Evolutionary conservation across 352 stramenopile genomes (phyloP), one percentile per base, ranked within the genome.

Genomic region (Pythium grandisporangium): DNA sequence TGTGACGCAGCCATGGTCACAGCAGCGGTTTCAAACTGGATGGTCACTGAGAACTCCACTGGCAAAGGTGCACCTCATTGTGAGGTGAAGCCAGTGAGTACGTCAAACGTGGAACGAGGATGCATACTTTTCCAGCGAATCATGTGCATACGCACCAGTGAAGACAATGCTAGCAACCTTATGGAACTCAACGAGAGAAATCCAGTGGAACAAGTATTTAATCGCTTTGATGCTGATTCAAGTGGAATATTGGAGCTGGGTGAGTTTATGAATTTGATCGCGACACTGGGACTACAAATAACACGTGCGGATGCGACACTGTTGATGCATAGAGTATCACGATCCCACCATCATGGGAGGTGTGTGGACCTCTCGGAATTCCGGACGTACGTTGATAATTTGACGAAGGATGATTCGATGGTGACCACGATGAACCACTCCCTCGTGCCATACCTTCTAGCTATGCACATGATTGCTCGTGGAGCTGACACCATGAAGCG

Each of bases 171-270:
- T 19, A 48, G 41, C 10, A 5, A 48, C 0, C 37, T 44, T 4
- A 50, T 53, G 0, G 51, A 33, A 16, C 37, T 56, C 53, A 1
- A n/a, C n/a, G n/a, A n/a, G n/a, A n/a, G n/a, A n/a, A n/a, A n/a
- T n/a, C n/a, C n/a, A n/a, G 53, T 59, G 19, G 55, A 75, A 5
- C 62, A 70, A 22, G 30, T 88, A 0, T 84, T 85, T 46, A 54
- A 69, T 26, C 53, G 62, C 6, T 77, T 80, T 30, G 71, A 84
- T 43, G 38, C 34, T 2, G 71, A 85, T 20, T 45, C 39, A 24
- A 85, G 65, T 36, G 75, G 70, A 12, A 55, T 58, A 23, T 81
- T 88, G 13, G 75, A 88, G 8, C 40, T 55, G 6, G 45, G 53
- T 16, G 75, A 88, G 44, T 88, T 88, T 40, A 27, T 48, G 0